phyloP scores from a whole-genome alignment of 768 basidiomycete genomes.

The Phanerochaete sordida region DNA sequence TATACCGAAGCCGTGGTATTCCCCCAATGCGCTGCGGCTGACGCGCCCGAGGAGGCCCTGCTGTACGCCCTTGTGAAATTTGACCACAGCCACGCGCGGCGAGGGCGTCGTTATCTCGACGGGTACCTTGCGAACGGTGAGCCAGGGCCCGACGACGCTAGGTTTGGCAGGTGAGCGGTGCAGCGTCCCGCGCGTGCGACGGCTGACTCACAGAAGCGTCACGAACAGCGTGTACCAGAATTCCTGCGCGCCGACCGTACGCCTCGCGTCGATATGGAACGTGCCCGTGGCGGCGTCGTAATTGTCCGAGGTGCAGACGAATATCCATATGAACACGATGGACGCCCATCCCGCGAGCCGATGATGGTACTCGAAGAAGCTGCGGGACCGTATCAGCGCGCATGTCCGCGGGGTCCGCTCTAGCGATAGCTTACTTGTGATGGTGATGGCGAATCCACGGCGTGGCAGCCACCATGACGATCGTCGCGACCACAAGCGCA shows the following conservation, averaged over 20 bases:
- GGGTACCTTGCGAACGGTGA: constrained; percentile 65
- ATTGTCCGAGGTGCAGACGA: constrained; percentile 52
- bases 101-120: constrained; percentile 79
- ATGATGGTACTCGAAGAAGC: constrained; percentile 78
- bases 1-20: constrained; percentile 81
- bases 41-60: constrained; percentile 75
- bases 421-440: constrained; percentile 56
- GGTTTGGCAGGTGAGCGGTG: not conserved
- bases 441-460: constrained; percentile 82
- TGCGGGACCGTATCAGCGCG: constrained; percentile 23
- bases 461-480: constrained; percentile 60
- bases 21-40: constrained; percentile 71
- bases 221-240: constrained; percentile 76
- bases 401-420: no score
- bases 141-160: constrained; percentile 69
- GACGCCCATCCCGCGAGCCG: constrained; percentile 75
- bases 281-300: constrained; percentile 23
- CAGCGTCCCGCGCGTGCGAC: not conserved
- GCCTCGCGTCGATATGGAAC: constrained; percentile 29
- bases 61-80: constrained; percentile 81
- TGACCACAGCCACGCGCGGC: constrained; percentile 72
- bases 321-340: constrained; percentile 51
- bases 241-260: constrained; percentile 62
- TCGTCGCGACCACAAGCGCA: constrained; percentile 46
- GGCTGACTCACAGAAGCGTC: constrained; percentile 45